Percentiles rank a stretch among this genome's conserved stretches.
Conservation (phyloP, 1,139 yeast species). For the Yamadazyma blattariae region DNA sequence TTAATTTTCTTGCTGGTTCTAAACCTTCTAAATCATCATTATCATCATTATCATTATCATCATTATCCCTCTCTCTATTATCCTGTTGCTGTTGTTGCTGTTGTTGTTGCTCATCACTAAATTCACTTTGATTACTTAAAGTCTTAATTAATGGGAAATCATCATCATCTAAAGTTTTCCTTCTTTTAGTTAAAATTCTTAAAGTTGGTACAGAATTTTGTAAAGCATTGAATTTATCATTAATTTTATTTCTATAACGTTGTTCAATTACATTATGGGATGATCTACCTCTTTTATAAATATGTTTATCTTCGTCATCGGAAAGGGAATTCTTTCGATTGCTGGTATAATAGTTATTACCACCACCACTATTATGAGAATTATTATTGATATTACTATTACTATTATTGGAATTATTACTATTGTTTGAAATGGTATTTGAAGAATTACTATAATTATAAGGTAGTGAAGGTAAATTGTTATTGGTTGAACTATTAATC, state of each 20-base stretch:
- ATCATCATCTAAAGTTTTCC: conserved; percentile 6
- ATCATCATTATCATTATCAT: conserved; percentile 7
- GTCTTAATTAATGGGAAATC: not conserved
- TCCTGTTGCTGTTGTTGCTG: no score
- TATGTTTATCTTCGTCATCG: conserved; percentile 1
- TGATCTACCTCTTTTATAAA: conserved; percentile 25
- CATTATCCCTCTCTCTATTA: not conserved
- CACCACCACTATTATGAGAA: not conserved
- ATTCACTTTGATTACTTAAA: conserved; percentile 16
- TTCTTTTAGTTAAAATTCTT: conserved; percentile 25
- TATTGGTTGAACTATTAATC: no score
- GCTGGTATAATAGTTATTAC: not conserved
- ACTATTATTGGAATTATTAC: not conserved
- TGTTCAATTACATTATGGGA: conserved; percentile 48
- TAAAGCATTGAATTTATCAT: conserved; percentile 40
- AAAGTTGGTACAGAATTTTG: conserved; percentile 44
- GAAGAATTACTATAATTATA: not conserved
- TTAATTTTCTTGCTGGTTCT: conserved; percentile 44
- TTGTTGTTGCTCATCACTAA: conserved; percentile 4
- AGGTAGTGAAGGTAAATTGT: no score
- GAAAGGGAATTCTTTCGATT: not conserved
- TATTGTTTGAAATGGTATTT: not conserved
- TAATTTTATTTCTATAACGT: conserved; percentile 44
- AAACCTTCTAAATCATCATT: conserved; percentile 37
- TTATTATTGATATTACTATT: not conserved